These are phyloP conservation scores for Cercospora sesami DNA, from an alignment of 2,329 filamentous ascomycete species.

Conservation along the genomic window DNA sequence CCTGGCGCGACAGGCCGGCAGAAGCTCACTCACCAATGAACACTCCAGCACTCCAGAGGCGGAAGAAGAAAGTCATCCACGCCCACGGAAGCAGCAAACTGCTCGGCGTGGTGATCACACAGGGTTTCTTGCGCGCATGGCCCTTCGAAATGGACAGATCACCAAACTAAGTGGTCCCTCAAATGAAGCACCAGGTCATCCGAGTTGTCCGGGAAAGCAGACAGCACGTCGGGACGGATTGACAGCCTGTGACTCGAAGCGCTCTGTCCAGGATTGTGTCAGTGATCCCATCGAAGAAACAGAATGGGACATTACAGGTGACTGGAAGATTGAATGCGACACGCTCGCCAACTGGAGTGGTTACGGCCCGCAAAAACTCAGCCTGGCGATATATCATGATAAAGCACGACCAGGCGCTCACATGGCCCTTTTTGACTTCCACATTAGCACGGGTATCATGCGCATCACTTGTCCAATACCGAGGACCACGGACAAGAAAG, in stretches of 20 bases:
- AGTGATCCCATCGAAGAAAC: neutral
- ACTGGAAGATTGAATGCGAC: neutral
- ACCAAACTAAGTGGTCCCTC: neutral
- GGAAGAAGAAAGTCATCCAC: neutral
- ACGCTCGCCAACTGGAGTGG: neutral
- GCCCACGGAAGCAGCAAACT: neutral
- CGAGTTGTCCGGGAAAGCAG: neutral
- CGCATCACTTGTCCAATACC: neutral
- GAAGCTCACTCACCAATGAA: neutral
- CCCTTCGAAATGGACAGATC: neutral
- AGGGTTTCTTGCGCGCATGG: neutral
- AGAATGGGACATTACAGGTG: neutral
- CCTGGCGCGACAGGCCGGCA: neutral
- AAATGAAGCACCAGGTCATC: neutral
- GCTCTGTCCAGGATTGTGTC: neutral
- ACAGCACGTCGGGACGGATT: neutral
- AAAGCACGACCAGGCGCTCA: neutral
- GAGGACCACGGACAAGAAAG: neutral
- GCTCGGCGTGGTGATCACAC: neutral
- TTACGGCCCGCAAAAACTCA: neutral
- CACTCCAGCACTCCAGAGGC: neutral
- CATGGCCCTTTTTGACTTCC: neutral
- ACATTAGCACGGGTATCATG: neutral
- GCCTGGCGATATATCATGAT: neutral
- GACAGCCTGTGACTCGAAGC: neutral